A percentile compares a stretch with the other conserved stretches of the same genome.
Conservation (phyloP, 2,329 filamentous ascomycete species). For the Diaporthe citriasiana region DNA sequence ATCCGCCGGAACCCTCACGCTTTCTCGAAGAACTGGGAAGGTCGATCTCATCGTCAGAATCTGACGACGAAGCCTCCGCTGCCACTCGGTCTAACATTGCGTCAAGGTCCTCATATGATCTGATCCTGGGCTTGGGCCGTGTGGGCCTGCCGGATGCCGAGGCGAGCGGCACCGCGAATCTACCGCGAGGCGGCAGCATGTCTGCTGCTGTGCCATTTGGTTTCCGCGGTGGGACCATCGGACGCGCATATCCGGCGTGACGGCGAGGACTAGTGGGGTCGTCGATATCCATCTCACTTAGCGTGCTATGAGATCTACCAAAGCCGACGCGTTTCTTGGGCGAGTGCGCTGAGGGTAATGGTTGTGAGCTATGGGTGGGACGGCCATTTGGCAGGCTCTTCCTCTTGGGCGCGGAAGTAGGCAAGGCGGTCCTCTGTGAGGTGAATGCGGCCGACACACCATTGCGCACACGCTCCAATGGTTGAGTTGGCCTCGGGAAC, state of each 20-base stretch:
- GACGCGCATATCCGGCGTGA: constrained; percentile 45
- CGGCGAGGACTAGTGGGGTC: constrained; percentile 53
- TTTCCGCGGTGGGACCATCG: constrained; percentile 57
- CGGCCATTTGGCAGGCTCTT: constrained; percentile 67
- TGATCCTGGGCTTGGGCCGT: constrained; percentile 58
- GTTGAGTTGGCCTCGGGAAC: constrained; percentile 61
- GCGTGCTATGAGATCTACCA: constrained; percentile 59
- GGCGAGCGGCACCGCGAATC: constrained; percentile 62
- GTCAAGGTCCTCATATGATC: constrained; percentile 69
- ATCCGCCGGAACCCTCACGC: constrained; percentile 40
- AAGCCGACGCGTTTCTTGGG: constrained; percentile 62
- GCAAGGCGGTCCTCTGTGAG: constrained; percentile 58
- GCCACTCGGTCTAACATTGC: constrained; percentile 69
- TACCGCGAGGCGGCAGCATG: constrained; percentile 50
- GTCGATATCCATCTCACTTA: constrained; percentile 65
- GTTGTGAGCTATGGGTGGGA: constrained; percentile 49
- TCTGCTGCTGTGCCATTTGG: constrained; percentile 55
- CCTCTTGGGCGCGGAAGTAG: constrained; percentile 61
- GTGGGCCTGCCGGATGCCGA: constrained; percentile 60
- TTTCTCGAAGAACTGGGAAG: constrained; percentile 56
- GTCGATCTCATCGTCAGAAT: constrained; percentile 71
- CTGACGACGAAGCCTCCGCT: constrained; percentile 66
- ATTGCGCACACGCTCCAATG: constrained; percentile 52
- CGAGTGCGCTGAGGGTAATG: constrained; percentile 49
- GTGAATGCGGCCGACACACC: constrained; percentile 49